Base-by-base conservation (phyloP, 139 green algal genomes). In the Chlamydomonas incerta region DNA sequence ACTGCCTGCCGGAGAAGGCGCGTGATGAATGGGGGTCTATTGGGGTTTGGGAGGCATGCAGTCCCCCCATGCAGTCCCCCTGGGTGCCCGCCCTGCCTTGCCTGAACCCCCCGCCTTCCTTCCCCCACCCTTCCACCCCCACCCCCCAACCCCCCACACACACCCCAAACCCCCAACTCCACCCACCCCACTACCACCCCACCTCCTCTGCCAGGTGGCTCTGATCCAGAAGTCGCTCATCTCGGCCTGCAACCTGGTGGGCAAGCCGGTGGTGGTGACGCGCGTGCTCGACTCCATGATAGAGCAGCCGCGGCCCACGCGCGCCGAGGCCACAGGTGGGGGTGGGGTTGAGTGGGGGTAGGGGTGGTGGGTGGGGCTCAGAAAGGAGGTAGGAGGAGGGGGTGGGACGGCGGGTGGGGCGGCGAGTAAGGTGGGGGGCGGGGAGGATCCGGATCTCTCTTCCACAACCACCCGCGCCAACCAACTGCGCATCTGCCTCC, bases 201-300 rank as follows among this genome's bases (percentile, higher is more conserved):
- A 17, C 55, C 29, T 46, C 20, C 57, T 24, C 58, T 17, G 28
- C 31, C 77, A 83, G 77, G 65, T 85, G 20, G 66, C 79, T 0
- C 46, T 85, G 9, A 75, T 85, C 34, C 69, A 80, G n/a, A 87
- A 87, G 80, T 75, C 58, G 8, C 60, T 90, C 15, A 34, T 85
- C 11, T 68, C 66, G 10, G 58, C 37, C 23, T 97, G 94, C 90
- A 97, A 97, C 89, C 80, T 97, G 68, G 88, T 96, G 76, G 96
- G 96, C 81, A 98, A 98, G 90, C 96, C 96, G 0, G 90, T 98
- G 34, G 91, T 97, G 5, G 93, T 98, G 87, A 96, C 96, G 0
- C 93, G 95, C 11, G 88, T 98, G 62, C 90, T 98, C 50, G 96
- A 99, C 90, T 96, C 93, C 58, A 99, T 98, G 96, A 88, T 75